Evolutionary conservation across 2,329 filamentous ascomycete genomes (phyloP).

Genomic region (Scytalidium lignicola): DNA sequence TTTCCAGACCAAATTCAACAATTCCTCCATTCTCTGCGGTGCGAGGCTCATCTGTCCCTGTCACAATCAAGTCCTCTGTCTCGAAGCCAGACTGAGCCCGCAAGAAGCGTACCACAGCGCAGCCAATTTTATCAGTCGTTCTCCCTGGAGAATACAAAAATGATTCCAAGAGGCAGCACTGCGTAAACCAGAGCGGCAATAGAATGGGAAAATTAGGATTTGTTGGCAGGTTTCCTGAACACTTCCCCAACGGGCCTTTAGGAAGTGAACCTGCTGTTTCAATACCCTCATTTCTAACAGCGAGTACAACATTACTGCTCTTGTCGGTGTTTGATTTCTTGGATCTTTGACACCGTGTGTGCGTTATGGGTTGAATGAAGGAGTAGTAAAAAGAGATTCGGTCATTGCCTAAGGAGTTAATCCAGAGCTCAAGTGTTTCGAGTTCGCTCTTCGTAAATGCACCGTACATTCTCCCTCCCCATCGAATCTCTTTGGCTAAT

Average conservation of each 20-base stretch:
- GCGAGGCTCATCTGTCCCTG: conserved; percentile 35
- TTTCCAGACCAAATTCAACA: conserved; percentile 27
- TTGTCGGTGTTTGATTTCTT: conserved; percentile 3
- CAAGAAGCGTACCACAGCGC: conserved; percentile 32
- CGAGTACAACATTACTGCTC: background rate
- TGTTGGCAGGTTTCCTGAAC: conserved; percentile 7
- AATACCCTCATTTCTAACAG: conserved; percentile 3
- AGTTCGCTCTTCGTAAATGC: conserved; percentile 40
- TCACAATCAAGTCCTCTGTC: conserved; percentile 29
- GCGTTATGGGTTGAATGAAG: background rate
- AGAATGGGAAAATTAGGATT: conserved; percentile 15
- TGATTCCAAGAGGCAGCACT: conserved; percentile 31
- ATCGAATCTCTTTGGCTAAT: conserved; percentile 37
- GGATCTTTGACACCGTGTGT: no score
- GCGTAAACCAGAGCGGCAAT: conserved; percentile 34
- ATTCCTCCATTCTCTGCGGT: conserved; percentile 25
- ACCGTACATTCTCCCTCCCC: conserved; percentile 45
- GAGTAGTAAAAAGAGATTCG: conserved; percentile 16
- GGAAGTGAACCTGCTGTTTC: conserved; percentile 1
- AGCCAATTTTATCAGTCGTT: conserved; percentile 27
- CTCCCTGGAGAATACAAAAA: conserved; percentile 31
- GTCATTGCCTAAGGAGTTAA: conserved; percentile 27
- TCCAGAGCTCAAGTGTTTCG: conserved; percentile 33
- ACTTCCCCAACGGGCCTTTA: no score
- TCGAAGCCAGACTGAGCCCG: conserved; percentile 35